Evolutionary conservation across 2,329 filamentous ascomycete species (phyloP), one percentile per base, ranked within the genome.

Genomic region (Phialophora expanda): DNA sequence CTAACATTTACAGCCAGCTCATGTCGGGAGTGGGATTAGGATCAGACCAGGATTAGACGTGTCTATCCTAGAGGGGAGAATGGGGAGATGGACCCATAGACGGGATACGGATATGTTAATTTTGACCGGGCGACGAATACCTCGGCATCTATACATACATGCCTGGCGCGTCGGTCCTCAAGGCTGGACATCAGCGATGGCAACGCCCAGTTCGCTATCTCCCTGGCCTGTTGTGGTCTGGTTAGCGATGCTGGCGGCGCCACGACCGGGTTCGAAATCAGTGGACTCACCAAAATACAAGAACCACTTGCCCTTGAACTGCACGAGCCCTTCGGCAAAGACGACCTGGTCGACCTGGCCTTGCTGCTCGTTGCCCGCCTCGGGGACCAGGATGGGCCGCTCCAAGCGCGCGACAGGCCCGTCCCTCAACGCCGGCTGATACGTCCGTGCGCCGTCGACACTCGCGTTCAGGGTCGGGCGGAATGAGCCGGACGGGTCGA

Each of bases 291-390:
- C 60, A 50, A 55, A 62, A 54, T 62, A 62, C 17, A 62, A 34
- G 38, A 44, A 73, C 75, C 74, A 77, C 55, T 74, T 71, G 3
- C 74, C 74, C 51, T 71, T 70, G 55, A 75, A 76, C 58, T 76
- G 74, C 22, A 76, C 74, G 58, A 76, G 60, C n/a, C 74, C 75
- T 61, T 77, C 75, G 28, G 69, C 70, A 66, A 77, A 76, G 1
- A 75, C 72, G 20, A 76, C 75, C 32, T 73, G 69, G 67, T 75
- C 71, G 6, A 77, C 75, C 61, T 76, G 74, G 20, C 75, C 75
- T 24, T 72, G 62, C 20, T 73, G 67, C 70, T 77, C 74, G 24
- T 73, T 66, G 14, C 62, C 67, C 38, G 67, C 73, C 41, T 67
- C 70, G 12, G 74, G 74, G 41, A 70, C 68, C 41, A 76, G 63